Evolutionary conservation across 495 filamentous ascomycete species (phyloP), one percentile per base, ranked within the genome.

Genomic region (Pseudotulostoma volvatum): DNA sequence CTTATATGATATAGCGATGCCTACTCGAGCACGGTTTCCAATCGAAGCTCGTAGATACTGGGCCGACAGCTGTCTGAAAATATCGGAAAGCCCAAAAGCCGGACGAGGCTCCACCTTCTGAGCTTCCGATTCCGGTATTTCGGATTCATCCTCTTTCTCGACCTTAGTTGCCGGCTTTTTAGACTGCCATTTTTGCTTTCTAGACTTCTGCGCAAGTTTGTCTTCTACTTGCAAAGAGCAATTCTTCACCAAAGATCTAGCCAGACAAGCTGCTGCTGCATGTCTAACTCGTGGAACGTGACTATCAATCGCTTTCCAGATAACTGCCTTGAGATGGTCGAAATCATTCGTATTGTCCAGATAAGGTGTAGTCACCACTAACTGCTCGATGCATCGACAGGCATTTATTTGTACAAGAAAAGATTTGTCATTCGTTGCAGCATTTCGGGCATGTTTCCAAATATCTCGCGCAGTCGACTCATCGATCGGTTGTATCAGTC

Each of bases 311-410:
- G 77, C 68, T 57, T 92, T 94, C 67, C 81, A 88, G 20, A 92
- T 61, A 0, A 77, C 67, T 5, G 70, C 74, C 45, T 81, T 82
- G 16, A 96, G 57, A 39, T 74, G 82, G 36, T 96, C 90, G 48
- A 90, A 94, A 50, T 99, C 92, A 55, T 68, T 76, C n/a, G 77
- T 71, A 51, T 90, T 92, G 44, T 90, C 80, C 50, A 95, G 95
- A 47, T 77, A 88, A 0, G 68, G 59, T 0, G 86, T 94, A 36
- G 64, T 57, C 34, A 66, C 75, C 20, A 81, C 58, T 37, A 96
- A 57, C 34, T 75, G 65, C 49, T 84, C 81, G 39, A 96, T 55
- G 50, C 85, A 93, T 39, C 74, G 71, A 46, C 81, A 93, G 9
- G 84, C 83, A 40, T 74, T 73, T 9, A 79, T 70, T 52, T 96